Conservation (phyloP, 2,329 filamentous ascomycete genomes). For the Ceratocystis papillata region DNA sequence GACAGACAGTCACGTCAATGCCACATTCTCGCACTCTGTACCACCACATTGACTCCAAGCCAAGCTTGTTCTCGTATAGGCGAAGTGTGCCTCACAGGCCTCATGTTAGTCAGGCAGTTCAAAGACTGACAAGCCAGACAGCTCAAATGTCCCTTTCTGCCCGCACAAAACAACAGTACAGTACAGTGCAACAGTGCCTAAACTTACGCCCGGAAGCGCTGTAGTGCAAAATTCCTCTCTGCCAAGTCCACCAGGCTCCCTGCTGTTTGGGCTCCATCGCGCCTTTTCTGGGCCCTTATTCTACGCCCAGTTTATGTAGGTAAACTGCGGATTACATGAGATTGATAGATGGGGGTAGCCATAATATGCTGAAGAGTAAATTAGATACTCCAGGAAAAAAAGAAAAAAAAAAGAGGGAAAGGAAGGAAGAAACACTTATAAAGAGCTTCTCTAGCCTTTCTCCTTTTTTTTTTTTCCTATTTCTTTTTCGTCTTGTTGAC, state of each 20-base stretch:
- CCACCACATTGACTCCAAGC: not conserved
- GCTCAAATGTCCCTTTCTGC: not conserved
- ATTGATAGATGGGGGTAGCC: too few species aligned
- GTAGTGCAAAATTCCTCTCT: not conserved
- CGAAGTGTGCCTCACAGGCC: not conserved
- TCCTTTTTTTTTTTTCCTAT: not conserved
- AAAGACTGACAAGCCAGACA: not conserved
- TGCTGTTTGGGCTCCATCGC: not conserved
- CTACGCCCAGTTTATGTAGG: conserved; percentile 5
- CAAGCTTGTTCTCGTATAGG: not conserved
- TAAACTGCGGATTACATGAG: too few species aligned
- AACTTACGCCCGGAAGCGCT: not conserved
- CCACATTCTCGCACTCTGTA: conserved; percentile 22
- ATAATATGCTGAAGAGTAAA: too few species aligned
- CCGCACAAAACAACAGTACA: not conserved
- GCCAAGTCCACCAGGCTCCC: not conserved
- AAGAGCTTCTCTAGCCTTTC: not conserved
- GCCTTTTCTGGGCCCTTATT: not conserved
- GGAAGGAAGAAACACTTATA: not conserved
- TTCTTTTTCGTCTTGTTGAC: not conserved
- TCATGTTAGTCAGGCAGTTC: not conserved
- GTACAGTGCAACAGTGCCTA: not conserved
- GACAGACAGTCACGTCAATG: conserved; percentile 27
- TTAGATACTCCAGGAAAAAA: too few species aligned
- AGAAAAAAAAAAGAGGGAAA: not conserved